Evolutionary conservation across 2,329 filamentous ascomycete species (phyloP).

Genomic region (Sporothrix globosa): DNA sequence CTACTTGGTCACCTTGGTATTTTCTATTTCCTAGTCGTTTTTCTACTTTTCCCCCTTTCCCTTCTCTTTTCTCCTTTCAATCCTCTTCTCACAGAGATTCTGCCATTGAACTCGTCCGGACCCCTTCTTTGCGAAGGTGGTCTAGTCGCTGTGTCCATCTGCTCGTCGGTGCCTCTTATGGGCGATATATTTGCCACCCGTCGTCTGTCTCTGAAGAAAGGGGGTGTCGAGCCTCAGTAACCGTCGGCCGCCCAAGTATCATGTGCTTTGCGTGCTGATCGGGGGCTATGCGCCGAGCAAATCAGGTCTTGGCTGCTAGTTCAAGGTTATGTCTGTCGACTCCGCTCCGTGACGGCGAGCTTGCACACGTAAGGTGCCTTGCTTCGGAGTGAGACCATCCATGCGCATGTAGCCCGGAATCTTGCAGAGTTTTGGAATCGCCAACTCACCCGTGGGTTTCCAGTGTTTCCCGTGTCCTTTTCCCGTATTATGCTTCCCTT

Average conservation of each 20-base stretch:
- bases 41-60: not conserved
- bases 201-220: not conserved
- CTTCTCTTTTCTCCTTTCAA: not conserved
- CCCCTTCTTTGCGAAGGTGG: not conserved
- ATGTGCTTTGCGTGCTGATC: constrained; percentile 24
- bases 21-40: not conserved
- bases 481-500: not conserved
- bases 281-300: constrained; percentile 25
- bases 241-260: not conserved
- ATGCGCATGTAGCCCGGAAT: constrained; percentile 6
- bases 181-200: not conserved
- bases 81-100: not conserved
- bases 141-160: not conserved
- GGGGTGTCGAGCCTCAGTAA: not conserved
- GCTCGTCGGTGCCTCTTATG: constrained; percentile 2
- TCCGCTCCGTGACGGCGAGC: constrained; percentile 13
- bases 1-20: not conserved
- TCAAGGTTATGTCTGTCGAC: not conserved
- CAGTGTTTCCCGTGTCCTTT: not conserved
- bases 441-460: not conserved
- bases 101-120: not conserved
- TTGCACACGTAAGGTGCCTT: constrained; percentile 24
- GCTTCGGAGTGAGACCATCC: constrained; percentile 26
- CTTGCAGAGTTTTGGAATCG: constrained; percentile 20
- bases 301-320: constrained; percentile 24